A percentile compares a stretch with the other conserved stretches of the same genome.
These are phyloP conservation scores for Pseudogymnoascus sp. DNA, from an alignment of 2,329 filamentous ascomycete species.

Conservation along the genomic window DNA sequence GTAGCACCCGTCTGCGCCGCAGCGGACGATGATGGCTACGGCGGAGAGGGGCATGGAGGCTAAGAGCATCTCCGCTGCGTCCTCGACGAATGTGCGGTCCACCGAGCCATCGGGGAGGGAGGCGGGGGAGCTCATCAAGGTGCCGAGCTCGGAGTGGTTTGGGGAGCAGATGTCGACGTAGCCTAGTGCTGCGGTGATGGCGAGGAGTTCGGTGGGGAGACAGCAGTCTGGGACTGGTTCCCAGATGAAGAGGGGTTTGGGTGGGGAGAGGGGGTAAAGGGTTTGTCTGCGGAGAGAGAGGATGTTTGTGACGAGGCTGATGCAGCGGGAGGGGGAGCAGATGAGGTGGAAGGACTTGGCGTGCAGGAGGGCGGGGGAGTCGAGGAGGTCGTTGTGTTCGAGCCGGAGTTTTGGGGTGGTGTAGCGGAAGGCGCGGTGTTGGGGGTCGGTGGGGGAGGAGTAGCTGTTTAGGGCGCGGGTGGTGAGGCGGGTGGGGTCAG, in stretches of 20 bases:
- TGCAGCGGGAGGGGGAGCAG: slow-evolving; percentile 71
- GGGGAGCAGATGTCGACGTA: slow-evolving; percentile 62
- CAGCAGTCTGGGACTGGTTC: slow-evolving; percentile 91
- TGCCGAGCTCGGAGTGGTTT: slow-evolving; percentile 83
- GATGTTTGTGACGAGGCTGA: slow-evolving; percentile 68
- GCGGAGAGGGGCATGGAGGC: slow-evolving; percentile 57
- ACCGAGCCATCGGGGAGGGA: slow-evolving; percentile 47
- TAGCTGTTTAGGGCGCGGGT: slow-evolving; percentile 94
- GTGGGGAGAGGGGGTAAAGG: slow-evolving; percentile 29
- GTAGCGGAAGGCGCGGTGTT: slow-evolving; percentile 75
- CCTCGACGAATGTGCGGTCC: slow-evolving; percentile 46
- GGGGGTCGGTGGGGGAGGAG: slow-evolving; percentile 49
- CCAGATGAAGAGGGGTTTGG: slow-evolving; percentile 77
- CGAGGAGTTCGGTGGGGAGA: slow-evolving; percentile 58
- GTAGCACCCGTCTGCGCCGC: slow-evolving; percentile 66
- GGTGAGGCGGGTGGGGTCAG: slow-evolving; percentile 61
- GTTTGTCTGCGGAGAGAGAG: slow-evolving; percentile 46
- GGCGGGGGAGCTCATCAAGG: slow-evolving; percentile 60
- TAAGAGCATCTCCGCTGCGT: slow-evolving; percentile 55
- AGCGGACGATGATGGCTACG: slow-evolving; percentile 61
- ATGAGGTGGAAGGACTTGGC: slow-evolving; percentile 81
- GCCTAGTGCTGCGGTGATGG: slow-evolving; percentile 56
- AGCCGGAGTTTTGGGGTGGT: slow-evolving; percentile 78
- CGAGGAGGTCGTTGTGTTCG: slow-evolving; percentile 58
- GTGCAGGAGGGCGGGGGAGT: slow-evolving; percentile 53